Evolutionary conservation across 495 filamentous ascomycete genomes (phyloP).

Genomic region (Aspergillus conjunctus): DNA sequence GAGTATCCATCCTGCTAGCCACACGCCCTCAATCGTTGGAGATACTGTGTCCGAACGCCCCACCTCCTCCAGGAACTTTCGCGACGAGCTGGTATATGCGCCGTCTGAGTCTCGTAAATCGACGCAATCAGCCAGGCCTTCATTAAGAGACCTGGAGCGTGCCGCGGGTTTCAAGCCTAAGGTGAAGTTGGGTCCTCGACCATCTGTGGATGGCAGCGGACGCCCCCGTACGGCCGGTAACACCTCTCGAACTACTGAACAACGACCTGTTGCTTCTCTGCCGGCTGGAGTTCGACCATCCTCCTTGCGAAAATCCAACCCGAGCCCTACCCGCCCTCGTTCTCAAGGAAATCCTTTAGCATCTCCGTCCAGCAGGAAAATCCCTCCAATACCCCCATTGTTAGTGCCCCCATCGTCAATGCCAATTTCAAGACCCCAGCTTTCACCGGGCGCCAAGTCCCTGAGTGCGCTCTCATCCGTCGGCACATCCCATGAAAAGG

Average conservation of each 20-base stretch:
- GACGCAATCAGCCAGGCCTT: constrained; percentile 66
- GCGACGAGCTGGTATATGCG: constrained; percentile 44
- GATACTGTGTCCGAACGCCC: constrained; percentile 23
- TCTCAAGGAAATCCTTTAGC: constrained; percentile 45
- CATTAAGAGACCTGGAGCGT: constrained; percentile 61
- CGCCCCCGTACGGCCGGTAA: constrained; percentile 63
- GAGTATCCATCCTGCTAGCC: constrained; percentile 26
- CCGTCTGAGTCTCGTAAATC: constrained; percentile 51
- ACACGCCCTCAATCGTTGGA: constrained; percentile 17
- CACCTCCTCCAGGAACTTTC: constrained; percentile 32
- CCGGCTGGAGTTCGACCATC: constrained; percentile 53
- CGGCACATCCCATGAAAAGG: constrained; percentile 83
- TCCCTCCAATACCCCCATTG: constrained; percentile 46
- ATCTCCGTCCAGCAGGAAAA: constrained; percentile 37
- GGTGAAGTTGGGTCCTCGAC: constrained; percentile 82
- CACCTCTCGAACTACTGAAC: constrained; percentile 45
- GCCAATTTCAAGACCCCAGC: constrained; percentile 46
- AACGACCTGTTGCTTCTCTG: constrained; percentile 72
- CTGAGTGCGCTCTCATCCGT: constrained; percentile 53
- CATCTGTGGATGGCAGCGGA: constrained; percentile 67
- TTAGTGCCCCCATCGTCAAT: constrained; percentile 53
- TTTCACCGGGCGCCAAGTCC: constrained; percentile 57
- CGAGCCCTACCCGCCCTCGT: constrained; percentile 41
- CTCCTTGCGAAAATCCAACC: constrained; percentile 43
- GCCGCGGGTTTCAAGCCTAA: constrained; percentile 62